These are phyloP conservation scores for Tetrapisispora arboricola DNA, from an alignment of 805 yeast species.

Conservation along the genomic window DNA sequence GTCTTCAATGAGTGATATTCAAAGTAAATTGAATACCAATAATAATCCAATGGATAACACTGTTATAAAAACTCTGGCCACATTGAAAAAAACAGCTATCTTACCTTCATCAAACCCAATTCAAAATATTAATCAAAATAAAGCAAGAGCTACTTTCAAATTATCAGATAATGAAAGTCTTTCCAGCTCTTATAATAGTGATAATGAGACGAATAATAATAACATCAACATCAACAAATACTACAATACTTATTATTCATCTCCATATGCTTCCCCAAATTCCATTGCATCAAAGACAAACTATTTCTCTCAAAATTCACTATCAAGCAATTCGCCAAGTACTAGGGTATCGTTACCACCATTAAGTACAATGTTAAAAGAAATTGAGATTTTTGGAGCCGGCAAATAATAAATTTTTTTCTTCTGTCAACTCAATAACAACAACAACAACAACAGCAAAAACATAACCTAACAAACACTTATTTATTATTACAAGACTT, in stretches of 20 bases:
- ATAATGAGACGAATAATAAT: not conserved
- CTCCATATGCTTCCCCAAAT: not conserved
- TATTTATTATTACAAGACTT: too few species aligned
- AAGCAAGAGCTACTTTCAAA: not conserved
- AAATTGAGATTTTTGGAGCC: conserved; percentile 8
- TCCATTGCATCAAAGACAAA: not conserved
- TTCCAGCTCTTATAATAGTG: not conserved
- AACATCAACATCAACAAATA: not conserved
- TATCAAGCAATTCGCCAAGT: not conserved
- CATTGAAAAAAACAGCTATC: not conserved
- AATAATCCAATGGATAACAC: not conserved
- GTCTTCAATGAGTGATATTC: conserved; percentile 1
- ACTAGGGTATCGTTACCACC: conserved; percentile 16
- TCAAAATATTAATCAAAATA: not conserved
- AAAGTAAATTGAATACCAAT: not conserved
- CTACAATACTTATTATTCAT: not conserved
- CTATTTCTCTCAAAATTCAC: not conserved
- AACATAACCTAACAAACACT: too few species aligned
- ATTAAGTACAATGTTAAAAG: conserved; percentile 13
- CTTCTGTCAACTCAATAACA: too few species aligned
- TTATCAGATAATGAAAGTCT: not conserved
- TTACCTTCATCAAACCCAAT: not conserved
- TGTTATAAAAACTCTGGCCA: not conserved
- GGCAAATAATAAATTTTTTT: not conserved
- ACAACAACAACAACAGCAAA: too few species aligned